Evolutionary conservation across 176 grass and related monocot species (phyloP).

Genomic region (Juncus inflexus): DNA sequence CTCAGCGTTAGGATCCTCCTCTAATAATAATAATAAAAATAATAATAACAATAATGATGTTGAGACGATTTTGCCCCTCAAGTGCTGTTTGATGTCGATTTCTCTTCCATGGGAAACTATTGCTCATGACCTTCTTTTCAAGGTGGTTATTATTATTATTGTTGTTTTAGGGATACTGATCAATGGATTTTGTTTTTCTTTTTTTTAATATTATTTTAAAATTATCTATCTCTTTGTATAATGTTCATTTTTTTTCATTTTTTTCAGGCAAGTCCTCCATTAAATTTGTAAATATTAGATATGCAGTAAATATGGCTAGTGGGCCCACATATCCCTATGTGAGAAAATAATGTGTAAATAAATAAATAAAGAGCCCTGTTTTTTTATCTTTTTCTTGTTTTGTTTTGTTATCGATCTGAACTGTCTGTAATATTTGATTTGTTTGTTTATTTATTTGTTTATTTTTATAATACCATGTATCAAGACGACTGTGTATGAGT

Average conservation of each 20-base stretch:
- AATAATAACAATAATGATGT: constrained; percentile 1
- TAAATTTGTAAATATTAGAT: constrained; percentile 18
- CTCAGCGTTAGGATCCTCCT: constrained; percentile 34
- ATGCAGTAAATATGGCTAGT: background rate
- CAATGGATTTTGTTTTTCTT: too few species aligned
- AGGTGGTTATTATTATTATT: constrained; percentile 30
- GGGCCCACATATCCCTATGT: background rate
- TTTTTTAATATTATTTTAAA: constrained; percentile 1
- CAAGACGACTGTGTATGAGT: background rate
- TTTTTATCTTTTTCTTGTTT: background rate
- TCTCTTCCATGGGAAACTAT: constrained; percentile 92
- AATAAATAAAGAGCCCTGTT: background rate
- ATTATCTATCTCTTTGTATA: background rate
- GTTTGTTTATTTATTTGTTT: background rate
- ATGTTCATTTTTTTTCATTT: background rate
- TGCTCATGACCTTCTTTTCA: constrained; percentile 75
- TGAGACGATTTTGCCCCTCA: constrained; percentile 67
- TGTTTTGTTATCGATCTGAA: background rate
- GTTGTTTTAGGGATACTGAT: too few species aligned
- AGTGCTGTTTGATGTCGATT: constrained; percentile 89
- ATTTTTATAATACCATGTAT: background rate
- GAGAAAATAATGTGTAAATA: constrained; percentile 17
- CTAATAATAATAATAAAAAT: too few species aligned
- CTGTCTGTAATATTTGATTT: constrained; percentile 1
- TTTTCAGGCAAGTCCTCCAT: constrained; percentile 28